Conservation (phyloP, 192 early-diverging fungal species). For the Gaertneriomyces semiglobifer region DNA sequence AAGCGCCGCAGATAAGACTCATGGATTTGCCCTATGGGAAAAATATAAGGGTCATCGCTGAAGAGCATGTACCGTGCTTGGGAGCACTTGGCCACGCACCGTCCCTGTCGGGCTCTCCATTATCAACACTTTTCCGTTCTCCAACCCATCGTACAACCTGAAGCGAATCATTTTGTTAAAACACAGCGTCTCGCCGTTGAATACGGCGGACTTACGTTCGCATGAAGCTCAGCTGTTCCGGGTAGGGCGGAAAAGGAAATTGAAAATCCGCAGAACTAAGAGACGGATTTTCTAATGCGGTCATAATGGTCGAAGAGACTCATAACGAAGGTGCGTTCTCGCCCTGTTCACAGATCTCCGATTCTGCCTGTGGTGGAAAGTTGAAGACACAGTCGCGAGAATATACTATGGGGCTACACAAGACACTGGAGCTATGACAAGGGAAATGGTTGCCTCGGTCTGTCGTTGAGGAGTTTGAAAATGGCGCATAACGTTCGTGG, state of each 20-base stretch:
- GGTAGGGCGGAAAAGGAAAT: constrained; percentile 72
- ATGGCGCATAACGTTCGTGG: too few species aligned
- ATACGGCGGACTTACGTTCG: constrained; percentile 13
- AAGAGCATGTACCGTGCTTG: neutral
- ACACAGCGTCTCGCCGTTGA: neutral
- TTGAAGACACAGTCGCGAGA: too few species aligned
- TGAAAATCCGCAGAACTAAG: too few species aligned
- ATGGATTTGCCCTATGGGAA: constrained; percentile 76
- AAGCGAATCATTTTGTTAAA: neutral
- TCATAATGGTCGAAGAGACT: too few species aligned
- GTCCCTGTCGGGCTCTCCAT: constrained; percentile 95
- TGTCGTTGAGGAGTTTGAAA: too few species aligned
- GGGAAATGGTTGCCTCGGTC: too few species aligned
- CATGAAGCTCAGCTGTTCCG: constrained; percentile 80
- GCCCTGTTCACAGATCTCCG: too few species aligned
- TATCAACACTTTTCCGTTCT: constrained; percentile 67
- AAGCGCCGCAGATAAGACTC: constrained; percentile 77
- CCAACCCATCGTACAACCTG: constrained; percentile 65
- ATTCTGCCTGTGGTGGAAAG: too few species aligned
- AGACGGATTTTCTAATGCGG: too few species aligned
- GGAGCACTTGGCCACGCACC: constrained; percentile 30
- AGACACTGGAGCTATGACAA: too few species aligned
- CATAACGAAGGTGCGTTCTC: too few species aligned
- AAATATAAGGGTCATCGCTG: neutral
- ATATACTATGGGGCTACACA: too few species aligned